These are phyloP conservation scores for Gorgonomyces haynaldii DNA, from an alignment of 192 early-diverging fungal species.

Conservation along the genomic window DNA sequence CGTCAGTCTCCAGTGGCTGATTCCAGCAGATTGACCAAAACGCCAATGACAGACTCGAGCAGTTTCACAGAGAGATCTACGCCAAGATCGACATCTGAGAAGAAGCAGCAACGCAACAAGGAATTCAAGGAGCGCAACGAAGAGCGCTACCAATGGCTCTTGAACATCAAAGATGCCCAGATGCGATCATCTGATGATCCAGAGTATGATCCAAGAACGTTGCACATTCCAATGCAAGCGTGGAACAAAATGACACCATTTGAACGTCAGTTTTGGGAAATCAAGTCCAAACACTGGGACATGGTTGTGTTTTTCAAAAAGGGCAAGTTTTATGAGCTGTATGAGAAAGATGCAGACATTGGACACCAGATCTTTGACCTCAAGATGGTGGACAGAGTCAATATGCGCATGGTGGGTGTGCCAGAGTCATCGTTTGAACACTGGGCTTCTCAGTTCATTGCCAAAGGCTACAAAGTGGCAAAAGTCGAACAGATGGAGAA, in stretches of 20 bases:
- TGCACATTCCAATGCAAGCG: conserved; percentile 65
- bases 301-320: conserved; percentile 98
- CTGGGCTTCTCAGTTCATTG: conserved; percentile 94
- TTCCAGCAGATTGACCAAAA: background rate
- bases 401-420: conserved; percentile 99
- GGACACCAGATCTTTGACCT: conserved; percentile 93
- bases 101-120: too few species aligned
- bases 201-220: conserved; percentile 86
- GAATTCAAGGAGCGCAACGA: conserved; percentile 81
- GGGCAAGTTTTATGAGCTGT: conserved; percentile 98
- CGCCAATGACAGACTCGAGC: background rate
- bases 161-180: conserved; percentile 68
- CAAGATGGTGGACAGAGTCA: conserved; percentile 88
- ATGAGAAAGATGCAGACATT: conserved; percentile 96
- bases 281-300: conserved; percentile 89
- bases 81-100: background rate
- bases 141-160: conserved; percentile 76
- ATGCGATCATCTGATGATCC: conserved; percentile 48
- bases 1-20: background rate
- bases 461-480: conserved; percentile 90
- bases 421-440: conserved; percentile 88
- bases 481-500: conserved; percentile 97
- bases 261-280: conserved; percentile 98
- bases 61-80: too few species aligned
- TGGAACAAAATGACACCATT: conserved; percentile 87